phyloP scores from a whole-genome alignment of 805 yeast genomes.

The Yamadazyma takamatsuzukensis region DNA sequence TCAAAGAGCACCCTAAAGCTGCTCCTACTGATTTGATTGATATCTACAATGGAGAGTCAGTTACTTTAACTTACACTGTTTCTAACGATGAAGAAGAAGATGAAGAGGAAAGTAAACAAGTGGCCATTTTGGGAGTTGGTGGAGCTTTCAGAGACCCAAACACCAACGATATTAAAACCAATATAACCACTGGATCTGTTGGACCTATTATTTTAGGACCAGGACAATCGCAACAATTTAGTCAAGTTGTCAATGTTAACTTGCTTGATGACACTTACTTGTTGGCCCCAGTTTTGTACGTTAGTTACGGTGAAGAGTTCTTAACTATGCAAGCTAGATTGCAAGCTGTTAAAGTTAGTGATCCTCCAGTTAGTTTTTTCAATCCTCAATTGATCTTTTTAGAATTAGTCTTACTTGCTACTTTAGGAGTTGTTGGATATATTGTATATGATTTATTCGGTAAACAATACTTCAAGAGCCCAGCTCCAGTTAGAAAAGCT shows the following conservation, averaged over 20 bases:
- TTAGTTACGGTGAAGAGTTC: constrained; percentile 46
- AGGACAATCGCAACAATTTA: constrained; percentile 47
- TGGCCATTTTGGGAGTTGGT: constrained; percentile 61
- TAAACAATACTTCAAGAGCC: constrained; percentile 38
- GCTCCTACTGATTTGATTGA: constrained; percentile 39
- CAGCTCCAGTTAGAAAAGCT: constrained; percentile 27
- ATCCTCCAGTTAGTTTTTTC: constrained; percentile 64
- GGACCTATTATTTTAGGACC: constrained; percentile 56
- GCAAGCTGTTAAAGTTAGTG: constrained; percentile 56
- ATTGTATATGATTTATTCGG: constrained; percentile 43
- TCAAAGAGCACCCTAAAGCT: constrained; percentile 43
- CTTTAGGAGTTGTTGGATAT: constrained; percentile 51
- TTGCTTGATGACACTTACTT: constrained; percentile 55
- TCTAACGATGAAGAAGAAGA: constrained; percentile 57
- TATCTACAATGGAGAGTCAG: constrained; percentile 48
- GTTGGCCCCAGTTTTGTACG: constrained; percentile 57
- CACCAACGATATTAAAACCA: constrained; percentile 49
- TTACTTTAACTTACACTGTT: constrained; percentile 50
- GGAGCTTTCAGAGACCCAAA: constrained; percentile 59
- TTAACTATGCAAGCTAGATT: constrained; percentile 56
- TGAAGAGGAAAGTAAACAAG: too few relatives aligned
- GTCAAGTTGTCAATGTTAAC: constrained; percentile 58
- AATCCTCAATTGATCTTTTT: constrained; percentile 70
- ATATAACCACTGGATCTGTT: constrained; percentile 60
- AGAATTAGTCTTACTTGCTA: constrained; percentile 48